These are phyloP conservation scores for Venustampulla echinocandica DNA, from an alignment of 495 filamentous ascomycete species.

Conservation along the genomic window DNA sequence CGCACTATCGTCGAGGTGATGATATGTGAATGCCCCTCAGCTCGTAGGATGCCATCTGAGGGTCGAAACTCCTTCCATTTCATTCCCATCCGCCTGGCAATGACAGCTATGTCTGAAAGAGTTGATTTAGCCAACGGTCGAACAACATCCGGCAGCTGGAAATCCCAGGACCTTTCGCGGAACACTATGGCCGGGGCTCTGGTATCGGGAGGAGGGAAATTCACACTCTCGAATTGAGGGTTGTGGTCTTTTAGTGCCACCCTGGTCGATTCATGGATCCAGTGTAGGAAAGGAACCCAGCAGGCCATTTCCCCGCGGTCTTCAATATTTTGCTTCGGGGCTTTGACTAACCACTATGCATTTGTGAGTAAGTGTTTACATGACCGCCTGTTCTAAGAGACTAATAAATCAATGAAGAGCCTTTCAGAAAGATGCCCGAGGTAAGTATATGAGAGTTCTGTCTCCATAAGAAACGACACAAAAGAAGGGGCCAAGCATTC, in stretches of 20 bases:
- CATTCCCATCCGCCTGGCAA: slow-evolving; percentile 29
- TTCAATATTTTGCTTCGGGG: neutral
- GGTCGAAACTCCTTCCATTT: slow-evolving; percentile 28
- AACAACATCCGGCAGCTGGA: slow-evolving; percentile 28
- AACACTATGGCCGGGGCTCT: slow-evolving; percentile 16
- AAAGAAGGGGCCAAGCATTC: too few relatives aligned
- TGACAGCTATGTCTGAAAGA: slow-evolving; percentile 24
- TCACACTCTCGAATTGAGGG: neutral
- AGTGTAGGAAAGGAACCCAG: slow-evolving; percentile 15
- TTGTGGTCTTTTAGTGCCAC: neutral
- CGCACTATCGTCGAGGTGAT: slow-evolving; percentile 24
- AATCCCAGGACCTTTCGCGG: slow-evolving; percentile 27
- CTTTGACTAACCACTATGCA: neutral
- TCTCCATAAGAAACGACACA: too few relatives aligned
- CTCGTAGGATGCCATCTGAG: slow-evolving; percentile 23
- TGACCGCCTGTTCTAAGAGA: neutral
- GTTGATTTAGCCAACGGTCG: slow-evolving; percentile 25
- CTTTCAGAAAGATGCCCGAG: neutral
- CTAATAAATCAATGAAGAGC: neutral
- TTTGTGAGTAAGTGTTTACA: neutral
- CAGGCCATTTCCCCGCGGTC: slow-evolving; percentile 7
- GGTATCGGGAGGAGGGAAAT: neutral
- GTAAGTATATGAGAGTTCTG: too few relatives aligned
- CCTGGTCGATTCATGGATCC: slow-evolving; percentile 10
- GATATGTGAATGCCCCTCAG: slow-evolving; percentile 26